Percentiles rank a stretch among this genome's conserved stretches.
phyloP scores from a whole-genome alignment of 345 rosid species.

The Trapa incisa region DNA sequence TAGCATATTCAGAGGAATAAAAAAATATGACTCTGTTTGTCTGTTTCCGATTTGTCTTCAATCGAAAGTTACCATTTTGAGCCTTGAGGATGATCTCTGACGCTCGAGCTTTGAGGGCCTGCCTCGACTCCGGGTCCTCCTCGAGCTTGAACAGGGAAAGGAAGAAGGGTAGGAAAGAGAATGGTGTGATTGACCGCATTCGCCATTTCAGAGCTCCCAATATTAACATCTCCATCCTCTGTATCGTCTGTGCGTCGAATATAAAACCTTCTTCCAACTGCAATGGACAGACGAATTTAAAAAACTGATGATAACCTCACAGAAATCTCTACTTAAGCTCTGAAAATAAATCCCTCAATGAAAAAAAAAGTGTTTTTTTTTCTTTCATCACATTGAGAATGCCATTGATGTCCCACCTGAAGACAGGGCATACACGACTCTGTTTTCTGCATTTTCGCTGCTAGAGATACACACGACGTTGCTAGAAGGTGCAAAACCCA shows the following conservation, averaged over 20 bases:
- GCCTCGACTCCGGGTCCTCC: slow-evolving; percentile 32
- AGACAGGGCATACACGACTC: slow-evolving; percentile 29
- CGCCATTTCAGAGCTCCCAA: slow-evolving; percentile 78
- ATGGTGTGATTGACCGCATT: slow-evolving; percentile 87
- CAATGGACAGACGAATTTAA: not conserved
- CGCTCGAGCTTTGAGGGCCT: slow-evolving; percentile 46
- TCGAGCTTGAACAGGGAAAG: slow-evolving; percentile 36
- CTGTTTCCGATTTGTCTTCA: not conserved
- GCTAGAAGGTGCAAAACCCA: slow-evolving; percentile 58
- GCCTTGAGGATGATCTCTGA: slow-evolving; percentile 42
- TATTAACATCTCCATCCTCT: slow-evolving; percentile 60
- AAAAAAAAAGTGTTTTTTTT: not conserved
- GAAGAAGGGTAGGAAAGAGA: slow-evolving; percentile 55
- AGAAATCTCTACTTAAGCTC: not conserved
- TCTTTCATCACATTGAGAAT: not conserved
- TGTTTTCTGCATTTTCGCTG: slow-evolving; percentile 60
- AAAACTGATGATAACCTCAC: not conserved
- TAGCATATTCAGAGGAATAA: not conserved
- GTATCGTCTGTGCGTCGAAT: slow-evolving; percentile 42
- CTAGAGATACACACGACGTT: slow-evolving; percentile 51
- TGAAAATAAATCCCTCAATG: not conserved
- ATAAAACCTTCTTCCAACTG: slow-evolving; percentile 31
- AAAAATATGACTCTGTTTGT: not conserved
- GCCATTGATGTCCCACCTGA: slow-evolving; percentile 27
- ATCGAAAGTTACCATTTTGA: slow-evolving; percentile 39